A percentile compares a stretch with the other conserved stretches of the same genome.
These are phyloP conservation scores for Colletotrichum sp. DNA, from an alignment of 2,329 filamentous ascomycete genomes.

Conservation along the genomic window DNA sequence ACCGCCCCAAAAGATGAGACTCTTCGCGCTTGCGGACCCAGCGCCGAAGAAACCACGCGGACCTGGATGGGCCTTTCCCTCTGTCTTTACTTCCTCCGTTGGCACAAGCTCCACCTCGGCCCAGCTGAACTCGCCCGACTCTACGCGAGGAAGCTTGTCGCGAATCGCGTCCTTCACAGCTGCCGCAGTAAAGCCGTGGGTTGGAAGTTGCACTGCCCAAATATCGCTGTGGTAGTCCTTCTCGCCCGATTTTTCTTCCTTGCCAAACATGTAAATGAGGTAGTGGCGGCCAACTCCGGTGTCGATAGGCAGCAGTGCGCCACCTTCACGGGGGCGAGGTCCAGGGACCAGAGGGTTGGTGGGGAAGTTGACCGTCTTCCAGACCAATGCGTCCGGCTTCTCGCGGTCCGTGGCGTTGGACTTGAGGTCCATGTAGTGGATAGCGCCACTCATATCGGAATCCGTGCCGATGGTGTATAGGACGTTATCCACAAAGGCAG, in stretches of 20 bases:
- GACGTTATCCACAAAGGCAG: slow-evolving; percentile 47
- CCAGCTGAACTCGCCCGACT: slow-evolving; percentile 54
- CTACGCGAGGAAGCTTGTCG: slow-evolving; percentile 41
- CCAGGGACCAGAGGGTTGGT: slow-evolving; percentile 41
- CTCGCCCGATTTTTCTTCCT: slow-evolving; percentile 24
- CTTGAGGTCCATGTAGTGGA: slow-evolving; percentile 39
- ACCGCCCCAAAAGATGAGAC: slow-evolving; percentile 59
- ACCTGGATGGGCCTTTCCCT: slow-evolving; percentile 45
- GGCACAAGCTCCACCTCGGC: slow-evolving; percentile 52
- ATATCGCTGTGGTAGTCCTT: slow-evolving; percentile 43
- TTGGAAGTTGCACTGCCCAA: slow-evolving; percentile 57
- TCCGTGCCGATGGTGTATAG: slow-evolving; percentile 51
- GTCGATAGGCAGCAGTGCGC: slow-evolving; percentile 48
- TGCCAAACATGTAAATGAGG: slow-evolving; percentile 54
- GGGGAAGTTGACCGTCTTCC: slow-evolving; percentile 40
- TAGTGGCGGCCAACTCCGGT: slow-evolving; percentile 58
- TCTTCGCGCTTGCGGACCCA: slow-evolving; percentile 46
- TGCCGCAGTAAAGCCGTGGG: slow-evolving; percentile 49
- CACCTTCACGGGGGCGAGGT: slow-evolving; percentile 45
- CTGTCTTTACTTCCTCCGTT: slow-evolving; percentile 43
- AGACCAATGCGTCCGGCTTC: slow-evolving; percentile 32
- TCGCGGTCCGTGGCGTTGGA: slow-evolving; percentile 32
- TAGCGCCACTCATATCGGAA: slow-evolving; percentile 34
- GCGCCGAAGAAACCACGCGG: slow-evolving; percentile 44
- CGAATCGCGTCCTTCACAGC: slow-evolving; percentile 55